Base-by-base conservation (phyloP, 371 early-diverging fungal species). In the Phascolomyces articulosus region DNA sequence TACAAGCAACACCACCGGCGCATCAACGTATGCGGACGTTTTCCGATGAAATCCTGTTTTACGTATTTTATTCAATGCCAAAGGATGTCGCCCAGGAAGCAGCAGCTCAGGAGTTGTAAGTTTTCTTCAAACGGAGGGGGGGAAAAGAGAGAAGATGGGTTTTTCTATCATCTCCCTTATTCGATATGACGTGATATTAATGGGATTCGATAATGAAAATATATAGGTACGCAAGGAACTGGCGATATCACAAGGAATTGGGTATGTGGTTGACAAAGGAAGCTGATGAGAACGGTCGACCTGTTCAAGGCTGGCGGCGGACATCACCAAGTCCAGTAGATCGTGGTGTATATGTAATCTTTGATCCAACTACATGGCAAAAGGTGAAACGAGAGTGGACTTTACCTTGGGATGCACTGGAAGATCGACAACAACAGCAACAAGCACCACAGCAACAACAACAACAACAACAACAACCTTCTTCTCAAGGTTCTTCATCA, bases 41-140 rank as follows among this genome's bases (percentile, higher is more conserved):
- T 18, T 76, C 87, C 47, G 97, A 97, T 58, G 96, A 97, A 70
- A 94, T 96, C 8, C 83, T 98, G 61, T 95, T 98, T 67, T 96
- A 95, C 79, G 88, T 95, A 31, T 98, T 98, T 75, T 97, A 98
- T 77, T 85, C 95, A 9, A 85, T 93, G 83, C 95, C 95, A 34
- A 83, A 90, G 51, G 94, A 95, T 66, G 81, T 89, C 48, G 67
- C 94, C 18, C 96, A 97, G 81, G 93, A 95, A 64, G 88, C 88
- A 10, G 95, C 96, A 13, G 96, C 96, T n/a, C 89, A 92, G 62
- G 95, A 96, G 77, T 85, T 98, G 66, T 90, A 74, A 77, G 79
- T 51, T 13, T 15, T 16, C 8, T 9, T 34, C 11, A 9, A 34
- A 9, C 9, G 0, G 6, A 9, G 34, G 0, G 6, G 34, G 6